Evolutionary conservation across 2,329 filamentous ascomycete species (phyloP).

Genomic region (Periconia sp.): DNA sequence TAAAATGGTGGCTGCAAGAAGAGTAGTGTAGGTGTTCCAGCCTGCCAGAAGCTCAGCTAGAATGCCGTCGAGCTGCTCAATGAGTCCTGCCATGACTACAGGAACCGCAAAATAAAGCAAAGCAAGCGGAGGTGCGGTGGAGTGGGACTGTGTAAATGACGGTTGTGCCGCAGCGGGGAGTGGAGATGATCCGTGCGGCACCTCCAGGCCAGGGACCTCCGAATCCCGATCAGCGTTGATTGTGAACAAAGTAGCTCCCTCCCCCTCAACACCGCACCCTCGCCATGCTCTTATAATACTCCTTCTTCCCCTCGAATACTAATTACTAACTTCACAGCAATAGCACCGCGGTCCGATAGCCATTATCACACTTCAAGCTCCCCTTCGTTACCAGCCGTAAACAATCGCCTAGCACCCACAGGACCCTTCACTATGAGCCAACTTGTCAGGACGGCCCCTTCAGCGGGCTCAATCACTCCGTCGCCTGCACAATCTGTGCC

Average conservation of each 20-base stretch:
- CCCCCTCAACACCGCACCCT: constrained; percentile 15
- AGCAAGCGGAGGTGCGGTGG: constrained; percentile 1
- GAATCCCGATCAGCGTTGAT: too few relatives aligned
- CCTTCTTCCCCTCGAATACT: constrained; percentile 8
- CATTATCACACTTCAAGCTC: background rate
- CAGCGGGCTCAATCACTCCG: constrained; percentile 3
- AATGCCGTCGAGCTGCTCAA: constrained; percentile 74
- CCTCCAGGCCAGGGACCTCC: background rate
- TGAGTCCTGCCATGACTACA: constrained; percentile 50
- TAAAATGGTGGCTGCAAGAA: constrained; percentile 70
- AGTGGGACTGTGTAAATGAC: background rate
- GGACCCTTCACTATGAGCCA: constrained; percentile 21
- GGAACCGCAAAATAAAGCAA: constrained; percentile 5
- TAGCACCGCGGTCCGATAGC: constrained; percentile 7
- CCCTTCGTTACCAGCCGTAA: constrained; percentile 5
- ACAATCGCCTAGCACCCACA: constrained; percentile 12
- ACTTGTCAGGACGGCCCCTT: constrained; percentile 20
- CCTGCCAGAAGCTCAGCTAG: constrained; percentile 73
- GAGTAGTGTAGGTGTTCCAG: constrained; percentile 83
- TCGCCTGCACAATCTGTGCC: background rate
- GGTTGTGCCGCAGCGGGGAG: constrained; percentile 4
- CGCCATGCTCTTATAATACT: constrained; percentile 10
- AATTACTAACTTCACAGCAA: constrained; percentile 33
- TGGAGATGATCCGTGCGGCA: background rate
- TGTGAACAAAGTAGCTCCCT: too few relatives aligned